phyloP scores from a whole-genome alignment of 1,139 yeast species.

The Scheffersomyces stambukii region DNA sequence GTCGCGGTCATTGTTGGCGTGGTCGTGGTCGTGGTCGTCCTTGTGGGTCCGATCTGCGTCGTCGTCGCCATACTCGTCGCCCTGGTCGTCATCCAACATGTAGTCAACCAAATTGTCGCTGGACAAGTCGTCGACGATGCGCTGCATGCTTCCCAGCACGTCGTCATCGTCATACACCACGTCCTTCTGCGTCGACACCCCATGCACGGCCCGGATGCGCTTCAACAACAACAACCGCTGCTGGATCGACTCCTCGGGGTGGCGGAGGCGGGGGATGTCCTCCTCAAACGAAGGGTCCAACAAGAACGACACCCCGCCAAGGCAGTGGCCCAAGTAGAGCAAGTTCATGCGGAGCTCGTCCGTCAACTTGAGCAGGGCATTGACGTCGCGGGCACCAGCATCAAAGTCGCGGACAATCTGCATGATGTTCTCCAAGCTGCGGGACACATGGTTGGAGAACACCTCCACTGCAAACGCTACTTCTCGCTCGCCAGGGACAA shows the following conservation, averaged over 20 bases:
- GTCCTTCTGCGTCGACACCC: conserved; percentile 19
- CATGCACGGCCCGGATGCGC: conserved; percentile 25
- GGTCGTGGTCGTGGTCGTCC: conserved; percentile 1
- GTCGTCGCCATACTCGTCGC: conserved; percentile 11
- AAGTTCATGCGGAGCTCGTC: conserved; percentile 56
- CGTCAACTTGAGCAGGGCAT: conserved; percentile 20
- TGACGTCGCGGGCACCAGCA: conserved; percentile 13
- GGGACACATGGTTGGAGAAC: conserved; percentile 49
- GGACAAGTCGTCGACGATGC: conserved; percentile 37
- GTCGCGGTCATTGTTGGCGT: conserved; percentile 1
- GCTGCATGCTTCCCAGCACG: conserved; percentile 33
- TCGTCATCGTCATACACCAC: conserved; percentile 23
- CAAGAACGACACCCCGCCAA: conserved; percentile 73
- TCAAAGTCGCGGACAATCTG: conserved; percentile 27
- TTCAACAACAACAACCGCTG: conserved; percentile 30
- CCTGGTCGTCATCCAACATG: conserved; percentile 14
- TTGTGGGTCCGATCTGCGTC: conserved; percentile 23
- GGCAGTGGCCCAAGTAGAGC: conserved; percentile 52
- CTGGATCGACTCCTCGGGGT: conserved; percentile 31
- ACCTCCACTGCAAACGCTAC: conserved; percentile 59
- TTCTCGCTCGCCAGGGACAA: conserved; percentile 56
- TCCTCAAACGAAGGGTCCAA: conserved; percentile 65
- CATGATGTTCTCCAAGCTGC: conserved; percentile 41
- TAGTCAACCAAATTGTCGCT: conserved; percentile 15
- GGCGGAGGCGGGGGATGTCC: conserved; percentile 38